These are phyloP conservation scores for Mycena citricolor DNA, from an alignment of 1,284 basidiomycete genomes.

Conservation along the genomic window DNA sequence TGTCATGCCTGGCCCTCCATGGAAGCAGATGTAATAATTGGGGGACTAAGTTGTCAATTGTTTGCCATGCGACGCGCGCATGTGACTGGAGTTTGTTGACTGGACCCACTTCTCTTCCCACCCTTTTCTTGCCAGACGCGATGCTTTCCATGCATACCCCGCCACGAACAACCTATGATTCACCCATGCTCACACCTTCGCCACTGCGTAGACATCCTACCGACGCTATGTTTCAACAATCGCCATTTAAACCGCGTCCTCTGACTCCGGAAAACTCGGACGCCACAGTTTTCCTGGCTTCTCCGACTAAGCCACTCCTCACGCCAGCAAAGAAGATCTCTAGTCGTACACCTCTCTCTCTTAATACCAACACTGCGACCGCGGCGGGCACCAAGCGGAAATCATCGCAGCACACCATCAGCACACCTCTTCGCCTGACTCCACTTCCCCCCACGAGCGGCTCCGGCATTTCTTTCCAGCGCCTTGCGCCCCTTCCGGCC, in stretches of 20 bases:
- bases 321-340: slow-evolving; percentile 38
- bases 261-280: slow-evolving; percentile 56
- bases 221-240: slow-evolving; percentile 57
- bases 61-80: slow-evolving; percentile 2
- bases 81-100: slow-evolving; percentile 7
- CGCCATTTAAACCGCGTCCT: slow-evolving; percentile 51
- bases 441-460: slow-evolving; percentile 48
- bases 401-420: slow-evolving; percentile 34
- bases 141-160: slow-evolving; percentile 22
- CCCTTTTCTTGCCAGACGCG: neutral
- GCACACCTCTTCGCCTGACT: slow-evolving; percentile 31
- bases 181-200: slow-evolving; percentile 63
- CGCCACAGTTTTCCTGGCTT: slow-evolving; percentile 51
- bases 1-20: no score
- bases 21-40: no score
- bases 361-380: slow-evolving; percentile 30
- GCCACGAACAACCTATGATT: slow-evolving; percentile 36
- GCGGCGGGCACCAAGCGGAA: slow-evolving; percentile 65
- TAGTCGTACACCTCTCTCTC: slow-evolving; percentile 29
- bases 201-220: slow-evolving; percentile 49
- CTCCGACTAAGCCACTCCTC: slow-evolving; percentile 46
- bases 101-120: slow-evolving; percentile 8
- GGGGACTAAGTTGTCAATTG: no score
- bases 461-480: slow-evolving; percentile 48
- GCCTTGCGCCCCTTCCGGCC: slow-evolving; percentile 62